Percentiles rank a stretch among this genome's conserved stretches.
phyloP scores from a whole-genome alignment of 768 basidiomycete species.

The Leccinum rimulosum region DNA sequence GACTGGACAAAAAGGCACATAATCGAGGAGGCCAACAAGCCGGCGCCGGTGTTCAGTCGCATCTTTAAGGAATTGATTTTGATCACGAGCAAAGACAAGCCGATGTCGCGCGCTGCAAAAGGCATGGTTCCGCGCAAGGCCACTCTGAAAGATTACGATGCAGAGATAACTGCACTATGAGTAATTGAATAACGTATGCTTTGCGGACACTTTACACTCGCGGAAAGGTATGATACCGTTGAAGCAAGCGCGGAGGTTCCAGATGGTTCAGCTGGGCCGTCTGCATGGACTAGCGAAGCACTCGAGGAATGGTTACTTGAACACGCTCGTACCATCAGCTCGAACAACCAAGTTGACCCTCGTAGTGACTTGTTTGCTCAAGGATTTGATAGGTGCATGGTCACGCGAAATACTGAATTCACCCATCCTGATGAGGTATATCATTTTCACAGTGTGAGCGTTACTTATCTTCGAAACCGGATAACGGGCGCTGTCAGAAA shows the following conservation, averaged over 20 bases:
- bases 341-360: constrained; percentile 5
- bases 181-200: not conserved
- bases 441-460: constrained; percentile 22
- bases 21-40: constrained; percentile 45
- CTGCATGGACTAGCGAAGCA: constrained; percentile 20
- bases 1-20: constrained; percentile 27
- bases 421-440: not conserved
- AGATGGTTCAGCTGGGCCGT: constrained; percentile 21
- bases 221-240: constrained; percentile 32
- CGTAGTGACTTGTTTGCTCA: constrained; percentile 31
- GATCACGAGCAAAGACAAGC: constrained; percentile 40
- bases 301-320: constrained; percentile 30
- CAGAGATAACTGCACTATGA: constrained; percentile 48
- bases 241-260: constrained; percentile 25
- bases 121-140: constrained; percentile 43
- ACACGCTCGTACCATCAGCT: constrained; percentile 20
- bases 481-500: constrained; percentile 28
- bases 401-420: not conserved
- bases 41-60: constrained; percentile 41
- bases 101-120: constrained; percentile 44
- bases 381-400: constrained; percentile 37
- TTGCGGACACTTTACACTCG: not conserved
- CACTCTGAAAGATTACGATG: constrained; percentile 37
- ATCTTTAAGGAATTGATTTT: constrained; percentile 56
- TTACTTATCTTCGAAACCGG: constrained; percentile 28